Conservation (phyloP, 108 stramenopile genomes). For the Skeletonema tropicum region DNA sequence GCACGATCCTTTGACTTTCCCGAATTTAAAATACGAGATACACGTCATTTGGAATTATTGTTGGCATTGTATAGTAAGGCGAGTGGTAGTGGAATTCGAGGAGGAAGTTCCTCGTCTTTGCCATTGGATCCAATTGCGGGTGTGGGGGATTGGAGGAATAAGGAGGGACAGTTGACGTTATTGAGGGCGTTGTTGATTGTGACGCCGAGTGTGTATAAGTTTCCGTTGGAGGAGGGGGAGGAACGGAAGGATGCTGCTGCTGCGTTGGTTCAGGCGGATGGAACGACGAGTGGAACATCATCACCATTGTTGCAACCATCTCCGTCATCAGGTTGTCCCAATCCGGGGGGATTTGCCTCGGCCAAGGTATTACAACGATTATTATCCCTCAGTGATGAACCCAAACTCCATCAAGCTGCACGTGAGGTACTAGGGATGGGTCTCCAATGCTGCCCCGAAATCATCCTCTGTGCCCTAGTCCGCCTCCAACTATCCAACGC, state of each 20-base stretch:
- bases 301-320: neutral
- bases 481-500: constrained; percentile 48
- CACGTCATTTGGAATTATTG: constrained; percentile 69
- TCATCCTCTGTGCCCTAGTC: constrained; percentile 78
- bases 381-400: constrained; percentile 77
- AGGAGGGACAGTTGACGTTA: constrained; percentile 80
- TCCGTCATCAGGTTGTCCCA: constrained; percentile 30
- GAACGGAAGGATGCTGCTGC: constrained; percentile 78
- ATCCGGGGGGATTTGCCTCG: constrained; percentile 80
- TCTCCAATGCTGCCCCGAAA: constrained; percentile 74
- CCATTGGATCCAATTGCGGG: constrained; percentile 68
- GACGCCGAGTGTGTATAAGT: constrained; percentile 69
- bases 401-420: constrained; percentile 66
- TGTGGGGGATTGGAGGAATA: constrained; percentile 73
- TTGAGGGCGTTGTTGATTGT: constrained; percentile 67
- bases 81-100: constrained; percentile 7
- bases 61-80: constrained; percentile 81
- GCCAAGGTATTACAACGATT: constrained; percentile 73
- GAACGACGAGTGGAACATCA: neutral
- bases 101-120: constrained; percentile 19
- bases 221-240: constrained; percentile 62
- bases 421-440: constrained; percentile 81
- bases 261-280: constrained; percentile 8
- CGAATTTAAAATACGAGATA: constrained; percentile 79
- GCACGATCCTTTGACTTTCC: constrained; percentile 86